These are phyloP conservation scores for Aspergillus sp. DNA, from an alignment of 2,329 filamentous ascomycete species.

Conservation along the genomic window DNA sequence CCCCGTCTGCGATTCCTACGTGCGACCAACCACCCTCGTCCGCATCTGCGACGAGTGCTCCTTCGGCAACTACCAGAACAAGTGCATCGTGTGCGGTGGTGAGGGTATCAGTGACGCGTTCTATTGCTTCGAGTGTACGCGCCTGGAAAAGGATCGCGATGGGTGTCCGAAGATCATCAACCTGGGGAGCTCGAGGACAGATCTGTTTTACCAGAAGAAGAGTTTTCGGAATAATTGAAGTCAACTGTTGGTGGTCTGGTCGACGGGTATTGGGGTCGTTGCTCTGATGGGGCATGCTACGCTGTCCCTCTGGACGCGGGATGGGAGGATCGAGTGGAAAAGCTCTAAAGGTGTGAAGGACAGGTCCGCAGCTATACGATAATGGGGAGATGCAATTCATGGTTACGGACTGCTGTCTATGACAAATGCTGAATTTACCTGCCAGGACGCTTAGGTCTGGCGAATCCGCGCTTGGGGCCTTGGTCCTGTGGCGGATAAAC, in stretches of 20 bases:
- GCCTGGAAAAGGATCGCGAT: constrained; percentile 92
- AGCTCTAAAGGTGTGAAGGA: not conserved
- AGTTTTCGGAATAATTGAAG: constrained; percentile 38
- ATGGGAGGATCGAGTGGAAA: no score
- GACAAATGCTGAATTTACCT: constrained; percentile 22
- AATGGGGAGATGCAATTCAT: not conserved
- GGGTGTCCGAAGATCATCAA: constrained; percentile 99
- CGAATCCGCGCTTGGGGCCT: constrained; percentile 47
- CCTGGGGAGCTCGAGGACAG: constrained; percentile 86
- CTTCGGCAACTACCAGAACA: constrained; percentile 99
- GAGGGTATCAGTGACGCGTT: constrained; percentile 98
- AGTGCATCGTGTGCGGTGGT: constrained; percentile 96
- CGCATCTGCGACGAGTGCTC: constrained; percentile 99
- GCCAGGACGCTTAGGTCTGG: constrained; percentile 57
- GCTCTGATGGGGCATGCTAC: not conserved
- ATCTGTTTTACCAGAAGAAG: constrained; percentile 75
- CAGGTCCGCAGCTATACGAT: not conserved
- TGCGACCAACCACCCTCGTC: constrained; percentile 91
- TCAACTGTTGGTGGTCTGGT: not conserved
- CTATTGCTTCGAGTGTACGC: constrained; percentile 98
- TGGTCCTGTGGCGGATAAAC: constrained; percentile 44
- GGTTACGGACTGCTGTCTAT: not conserved
- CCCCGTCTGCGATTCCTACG: constrained; percentile 97
- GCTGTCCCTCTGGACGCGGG: no score
- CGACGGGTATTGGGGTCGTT: not conserved